Conservation (phyloP, 768 basidiomycete genomes). For the Pleurotus platypus region DNA sequence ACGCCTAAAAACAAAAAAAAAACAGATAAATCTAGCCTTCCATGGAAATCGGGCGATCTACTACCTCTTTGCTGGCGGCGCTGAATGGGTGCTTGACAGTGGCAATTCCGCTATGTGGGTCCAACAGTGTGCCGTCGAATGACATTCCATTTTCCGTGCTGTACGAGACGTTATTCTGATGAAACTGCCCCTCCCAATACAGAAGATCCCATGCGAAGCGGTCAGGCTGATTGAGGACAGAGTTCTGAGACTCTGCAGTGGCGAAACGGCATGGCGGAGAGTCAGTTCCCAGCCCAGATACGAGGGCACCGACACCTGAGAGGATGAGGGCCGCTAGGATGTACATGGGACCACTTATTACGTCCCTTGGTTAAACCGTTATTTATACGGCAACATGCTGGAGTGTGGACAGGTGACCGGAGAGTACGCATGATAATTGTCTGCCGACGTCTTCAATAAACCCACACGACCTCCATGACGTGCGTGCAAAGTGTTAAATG, state of each 20-base stretch:
- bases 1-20: background rate
- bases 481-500: background rate
- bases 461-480: constrained; percentile 7
- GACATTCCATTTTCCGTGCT: constrained; percentile 22
- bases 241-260: constrained; percentile 1
- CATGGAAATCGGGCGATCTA: background rate
- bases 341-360: background rate
- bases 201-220: constrained; percentile 17
- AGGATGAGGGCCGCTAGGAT: background rate
- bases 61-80: constrained; percentile 19
- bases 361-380: background rate
- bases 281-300: background rate
- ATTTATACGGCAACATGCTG: background rate
- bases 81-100: constrained; percentile 19
- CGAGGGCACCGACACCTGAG: background rate
- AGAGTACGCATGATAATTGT: background rate
- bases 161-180: constrained; percentile 21
- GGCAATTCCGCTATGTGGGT: constrained; percentile 15
- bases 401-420: background rate
- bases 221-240: constrained; percentile 10
- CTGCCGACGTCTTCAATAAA: background rate
- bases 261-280: background rate
- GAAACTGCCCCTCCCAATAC: constrained; percentile 21
- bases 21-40: too few relatives aligned
- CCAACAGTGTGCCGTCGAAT: constrained; percentile 19